These are phyloP conservation scores for Metschnikowia matae DNA, from an alignment of 805 yeast genomes.

Conservation along the genomic window DNA sequence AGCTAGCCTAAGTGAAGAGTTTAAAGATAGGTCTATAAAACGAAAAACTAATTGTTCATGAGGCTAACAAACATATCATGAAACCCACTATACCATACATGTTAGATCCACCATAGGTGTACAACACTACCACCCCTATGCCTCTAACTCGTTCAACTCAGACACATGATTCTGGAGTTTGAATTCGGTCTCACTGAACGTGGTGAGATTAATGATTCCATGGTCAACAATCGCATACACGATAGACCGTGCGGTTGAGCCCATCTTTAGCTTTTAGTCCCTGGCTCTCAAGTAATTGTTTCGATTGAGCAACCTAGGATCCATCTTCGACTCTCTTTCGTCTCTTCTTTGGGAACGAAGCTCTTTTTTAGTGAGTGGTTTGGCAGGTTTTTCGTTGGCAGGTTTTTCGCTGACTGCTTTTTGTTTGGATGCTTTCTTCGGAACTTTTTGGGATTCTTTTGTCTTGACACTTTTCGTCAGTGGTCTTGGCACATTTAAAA, in stretches of 20 bases:
- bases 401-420: neutral
- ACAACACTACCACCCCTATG: too few relatives aligned
- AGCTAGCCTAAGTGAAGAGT: too few relatives aligned
- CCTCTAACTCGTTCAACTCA: constrained; percentile 9
- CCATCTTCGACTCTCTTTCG: constrained; percentile 27
- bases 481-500: neutral
- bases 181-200: constrained; percentile 50
- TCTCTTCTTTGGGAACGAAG: constrained; percentile 19
- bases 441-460: neutral
- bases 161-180: constrained; percentile 16
- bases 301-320: constrained; percentile 20
- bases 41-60: too few relatives aligned
- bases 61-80: too few relatives aligned
- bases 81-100: too few relatives aligned
- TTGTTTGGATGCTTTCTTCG: neutral
- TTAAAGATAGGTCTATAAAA: too few relatives aligned
- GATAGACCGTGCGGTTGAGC: constrained; percentile 43
- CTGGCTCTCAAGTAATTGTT: constrained; percentile 26
- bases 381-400: neutral
- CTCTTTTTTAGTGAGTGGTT: constrained; percentile 24
- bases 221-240: constrained; percentile 70
- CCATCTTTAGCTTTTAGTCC: constrained; percentile 47
- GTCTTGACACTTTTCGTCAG: neutral
- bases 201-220: constrained; percentile 72
- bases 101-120: too few relatives aligned